Evolutionary conservation across 1,284 basidiomycete genomes (phyloP).

Genomic region (Trametes versicolor): DNA sequence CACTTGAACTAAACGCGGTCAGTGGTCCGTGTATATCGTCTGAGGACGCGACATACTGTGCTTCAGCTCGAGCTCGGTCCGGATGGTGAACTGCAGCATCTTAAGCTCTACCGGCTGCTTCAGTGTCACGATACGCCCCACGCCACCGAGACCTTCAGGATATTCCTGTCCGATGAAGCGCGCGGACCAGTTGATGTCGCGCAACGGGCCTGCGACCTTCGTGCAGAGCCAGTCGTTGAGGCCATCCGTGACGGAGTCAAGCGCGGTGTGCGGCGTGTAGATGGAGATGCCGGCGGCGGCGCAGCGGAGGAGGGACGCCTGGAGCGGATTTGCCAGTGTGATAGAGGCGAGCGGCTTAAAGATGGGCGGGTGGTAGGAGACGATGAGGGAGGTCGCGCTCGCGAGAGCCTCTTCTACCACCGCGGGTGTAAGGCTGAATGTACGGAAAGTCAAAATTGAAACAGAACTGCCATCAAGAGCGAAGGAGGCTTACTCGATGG

Average conservation of each 20-base stretch:
- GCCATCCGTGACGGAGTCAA: slow-evolving; percentile 85
- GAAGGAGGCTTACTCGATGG: slow-evolving; percentile 76
- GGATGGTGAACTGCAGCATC: slow-evolving; percentile 73
- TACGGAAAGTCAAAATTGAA: neutral
- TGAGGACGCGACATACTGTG: slow-evolving; percentile 56
- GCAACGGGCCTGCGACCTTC: slow-evolving; percentile 35
- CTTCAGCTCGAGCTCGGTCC: slow-evolving; percentile 70
- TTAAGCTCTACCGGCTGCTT: slow-evolving; percentile 63
- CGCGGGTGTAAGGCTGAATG: slow-evolving; percentile 74
- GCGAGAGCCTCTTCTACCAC: slow-evolving; percentile 82
- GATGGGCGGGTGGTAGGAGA: slow-evolving; percentile 93
- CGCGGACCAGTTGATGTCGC: slow-evolving; percentile 28
- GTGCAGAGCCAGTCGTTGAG: slow-evolving; percentile 84
- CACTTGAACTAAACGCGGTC: slow-evolving; percentile 73
- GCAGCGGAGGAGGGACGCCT: slow-evolving; percentile 82
- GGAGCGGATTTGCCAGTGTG: slow-evolving; percentile 83
- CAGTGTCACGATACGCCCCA: slow-evolving; percentile 75
- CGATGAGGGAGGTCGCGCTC: slow-evolving; percentile 70
- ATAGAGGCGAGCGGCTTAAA: slow-evolving; percentile 85
- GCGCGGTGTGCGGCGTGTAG: slow-evolving; percentile 88
- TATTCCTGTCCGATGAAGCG: slow-evolving; percentile 37
- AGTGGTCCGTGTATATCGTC: too few species aligned
- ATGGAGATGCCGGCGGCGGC: slow-evolving; percentile 86
- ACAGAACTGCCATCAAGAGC: neutral
- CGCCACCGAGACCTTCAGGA: slow-evolving; percentile 55